Conservation (phyloP, 306 rosid species). For the Cucurbita ficifolia region DNA sequence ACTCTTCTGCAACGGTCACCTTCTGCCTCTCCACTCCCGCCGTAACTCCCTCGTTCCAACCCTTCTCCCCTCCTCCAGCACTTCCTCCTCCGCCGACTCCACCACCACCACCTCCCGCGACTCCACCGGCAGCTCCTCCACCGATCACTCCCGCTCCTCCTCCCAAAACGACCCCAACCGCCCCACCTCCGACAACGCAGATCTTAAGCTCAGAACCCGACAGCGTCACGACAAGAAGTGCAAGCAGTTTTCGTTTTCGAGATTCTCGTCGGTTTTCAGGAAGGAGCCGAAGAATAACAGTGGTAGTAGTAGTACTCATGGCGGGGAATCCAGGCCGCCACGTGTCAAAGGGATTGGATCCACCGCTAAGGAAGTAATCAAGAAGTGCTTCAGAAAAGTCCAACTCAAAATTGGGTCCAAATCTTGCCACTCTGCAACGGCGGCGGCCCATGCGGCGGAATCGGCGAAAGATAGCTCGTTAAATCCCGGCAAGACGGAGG, state of each 20-base stretch:
- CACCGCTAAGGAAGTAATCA: slow-evolving; percentile 59
- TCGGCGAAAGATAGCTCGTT: slow-evolving; percentile 6
- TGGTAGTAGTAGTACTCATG: neutral
- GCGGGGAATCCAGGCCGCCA: slow-evolving; percentile 7
- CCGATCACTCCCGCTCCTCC: slow-evolving; percentile 43
- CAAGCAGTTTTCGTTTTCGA: slow-evolving; percentile 54
- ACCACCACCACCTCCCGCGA: slow-evolving; percentile 44
- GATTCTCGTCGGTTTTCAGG: slow-evolving; percentile 75
- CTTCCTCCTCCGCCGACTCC: slow-evolving; percentile 51
- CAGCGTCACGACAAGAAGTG: slow-evolving; percentile 14
- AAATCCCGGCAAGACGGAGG: neutral
- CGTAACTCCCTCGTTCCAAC: slow-evolving; percentile 40
- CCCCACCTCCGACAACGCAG: slow-evolving; percentile 48
- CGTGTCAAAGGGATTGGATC: slow-evolving; percentile 42
- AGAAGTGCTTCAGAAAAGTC: slow-evolving; percentile 69
- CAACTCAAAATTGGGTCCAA: slow-evolving; percentile 44
- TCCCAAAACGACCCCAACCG: slow-evolving; percentile 12
- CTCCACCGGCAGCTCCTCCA: slow-evolving; percentile 37
- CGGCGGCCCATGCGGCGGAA: slow-evolving; percentile 16
- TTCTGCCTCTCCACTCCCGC: slow-evolving; percentile 32
- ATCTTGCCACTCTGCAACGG: neutral
- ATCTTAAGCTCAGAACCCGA: neutral
- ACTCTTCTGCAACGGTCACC: slow-evolving; percentile 59
- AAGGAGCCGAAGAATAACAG: slow-evolving; percentile 14
- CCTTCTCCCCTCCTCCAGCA: slow-evolving; percentile 30